These are phyloP conservation scores for Russula virescens DNA, from an alignment of 768 basidiomycete species.

Conservation along the genomic window DNA sequence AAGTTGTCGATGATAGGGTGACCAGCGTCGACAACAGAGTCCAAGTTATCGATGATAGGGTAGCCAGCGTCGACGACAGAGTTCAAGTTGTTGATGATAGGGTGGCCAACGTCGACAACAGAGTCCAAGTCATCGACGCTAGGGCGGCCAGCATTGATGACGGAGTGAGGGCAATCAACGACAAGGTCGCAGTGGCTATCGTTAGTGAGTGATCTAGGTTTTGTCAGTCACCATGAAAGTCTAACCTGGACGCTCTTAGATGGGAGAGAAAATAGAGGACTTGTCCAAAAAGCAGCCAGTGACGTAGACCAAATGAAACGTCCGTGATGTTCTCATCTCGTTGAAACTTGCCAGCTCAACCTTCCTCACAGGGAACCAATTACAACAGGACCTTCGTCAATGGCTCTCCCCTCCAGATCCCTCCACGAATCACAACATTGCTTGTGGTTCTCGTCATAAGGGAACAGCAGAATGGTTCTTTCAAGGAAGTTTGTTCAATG, in stretches of 20 bases:
- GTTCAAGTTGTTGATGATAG: too few species aligned
- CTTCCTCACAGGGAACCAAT: not conserved
- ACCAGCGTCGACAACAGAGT: too few species aligned
- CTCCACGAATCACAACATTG: not conserved
- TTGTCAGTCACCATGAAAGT: too few species aligned
- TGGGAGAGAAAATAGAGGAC: not conserved
- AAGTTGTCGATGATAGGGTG: too few species aligned
- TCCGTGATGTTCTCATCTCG: not conserved
- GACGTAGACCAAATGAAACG: not conserved
- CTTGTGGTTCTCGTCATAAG: not conserved
- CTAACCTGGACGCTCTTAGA: not conserved
- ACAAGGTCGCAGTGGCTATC: not conserved
- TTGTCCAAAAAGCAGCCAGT: not conserved
- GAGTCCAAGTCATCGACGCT: too few species aligned
- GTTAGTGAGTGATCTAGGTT: not conserved
- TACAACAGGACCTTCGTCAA: not conserved
- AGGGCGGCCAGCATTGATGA: not conserved
- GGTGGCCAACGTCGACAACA: too few species aligned
- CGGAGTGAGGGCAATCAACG: too few species aligned
- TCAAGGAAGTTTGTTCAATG: not conserved
- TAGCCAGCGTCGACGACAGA: too few species aligned
- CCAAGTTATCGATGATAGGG: too few species aligned
- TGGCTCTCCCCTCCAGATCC: slow-evolving; percentile 1
- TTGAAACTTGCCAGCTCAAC: not conserved
- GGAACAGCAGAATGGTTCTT: not conserved